Conservation (phyloP, 2,329 filamentous ascomycete genomes). For the Pseudocercospora vitis region DNA sequence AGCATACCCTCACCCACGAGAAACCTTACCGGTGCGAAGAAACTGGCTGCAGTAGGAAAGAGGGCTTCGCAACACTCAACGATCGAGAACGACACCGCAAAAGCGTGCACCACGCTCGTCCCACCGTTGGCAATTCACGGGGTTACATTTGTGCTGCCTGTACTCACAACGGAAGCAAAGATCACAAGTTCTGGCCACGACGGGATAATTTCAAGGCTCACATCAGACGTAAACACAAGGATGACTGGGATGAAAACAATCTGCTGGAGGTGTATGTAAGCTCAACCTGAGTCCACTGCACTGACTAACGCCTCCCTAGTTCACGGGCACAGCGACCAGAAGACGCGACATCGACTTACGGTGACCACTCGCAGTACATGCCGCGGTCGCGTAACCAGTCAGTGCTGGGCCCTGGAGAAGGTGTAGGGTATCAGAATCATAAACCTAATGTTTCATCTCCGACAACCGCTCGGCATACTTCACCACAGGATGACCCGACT, state of each 20-base stretch:
- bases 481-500: conserved; percentile 5
- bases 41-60: conserved; percentile 54
- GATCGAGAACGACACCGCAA: conserved; percentile 78
- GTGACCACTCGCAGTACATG: background rate
- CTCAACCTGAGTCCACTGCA: too few species aligned
- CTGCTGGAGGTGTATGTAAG: conserved; percentile 27
- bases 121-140: conserved; percentile 45
- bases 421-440: background rate
- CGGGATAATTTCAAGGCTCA: conserved; percentile 86
- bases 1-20: conserved; percentile 69
- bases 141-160: conserved; percentile 59
- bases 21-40: conserved; percentile 66
- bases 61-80: conserved; percentile 75
- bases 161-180: conserved; percentile 51
- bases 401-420: background rate
- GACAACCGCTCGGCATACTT: background rate
- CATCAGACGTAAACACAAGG: conserved; percentile 64
- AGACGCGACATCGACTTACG: conserved; percentile 14
- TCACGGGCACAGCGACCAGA: conserved; percentile 24
- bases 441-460: background rate
- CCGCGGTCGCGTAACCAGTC: background rate
- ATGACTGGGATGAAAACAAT: conserved; percentile 16
- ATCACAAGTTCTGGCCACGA: conserved; percentile 71
- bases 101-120: conserved; percentile 61
- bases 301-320: too few species aligned